Evolutionary conservation across 352 stramenopile genomes (phyloP).

Genomic region (Poterioochromonas sp.): DNA sequence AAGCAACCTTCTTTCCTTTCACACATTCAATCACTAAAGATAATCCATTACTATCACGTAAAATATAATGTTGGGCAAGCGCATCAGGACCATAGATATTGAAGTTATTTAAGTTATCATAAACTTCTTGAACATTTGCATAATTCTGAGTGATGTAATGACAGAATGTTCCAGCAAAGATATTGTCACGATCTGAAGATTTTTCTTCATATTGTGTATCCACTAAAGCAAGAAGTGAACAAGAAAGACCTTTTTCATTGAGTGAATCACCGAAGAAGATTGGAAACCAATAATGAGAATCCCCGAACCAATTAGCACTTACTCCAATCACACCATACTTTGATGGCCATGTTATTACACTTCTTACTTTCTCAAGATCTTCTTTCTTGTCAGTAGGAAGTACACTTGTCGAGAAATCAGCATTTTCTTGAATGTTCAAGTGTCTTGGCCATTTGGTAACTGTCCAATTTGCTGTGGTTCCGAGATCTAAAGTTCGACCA

Average conservation of each 20-base stretch:
- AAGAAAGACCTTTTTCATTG: conserved; percentile 18
- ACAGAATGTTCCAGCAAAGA: conserved; percentile 12
- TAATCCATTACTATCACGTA: neutral
- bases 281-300: conserved; percentile 3
- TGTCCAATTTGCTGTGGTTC: conserved; percentile 2
- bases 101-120: neutral
- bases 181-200: neutral
- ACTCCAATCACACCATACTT: neutral
- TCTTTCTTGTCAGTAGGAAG: too few relatives aligned
- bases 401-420: neutral
- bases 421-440: neutral
- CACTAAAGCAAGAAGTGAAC: conserved; percentile 6
- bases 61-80: neutral
- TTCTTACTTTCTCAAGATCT: neutral
- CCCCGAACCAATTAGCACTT: conserved; percentile 4
- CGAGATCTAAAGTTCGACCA: conserved; percentile 9
- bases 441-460: neutral
- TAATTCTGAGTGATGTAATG: neutral
- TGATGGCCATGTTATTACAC: neutral
- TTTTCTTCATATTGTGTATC: neutral
- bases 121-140: neutral
- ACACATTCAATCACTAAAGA: conserved; percentile 15
- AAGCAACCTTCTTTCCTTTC: neutral
- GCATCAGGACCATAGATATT: neutral
- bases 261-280: conserved; percentile 4